Base-by-base conservation (phyloP, 495 filamentous ascomycete species). In the Podospora pseudoanserina region DNA sequence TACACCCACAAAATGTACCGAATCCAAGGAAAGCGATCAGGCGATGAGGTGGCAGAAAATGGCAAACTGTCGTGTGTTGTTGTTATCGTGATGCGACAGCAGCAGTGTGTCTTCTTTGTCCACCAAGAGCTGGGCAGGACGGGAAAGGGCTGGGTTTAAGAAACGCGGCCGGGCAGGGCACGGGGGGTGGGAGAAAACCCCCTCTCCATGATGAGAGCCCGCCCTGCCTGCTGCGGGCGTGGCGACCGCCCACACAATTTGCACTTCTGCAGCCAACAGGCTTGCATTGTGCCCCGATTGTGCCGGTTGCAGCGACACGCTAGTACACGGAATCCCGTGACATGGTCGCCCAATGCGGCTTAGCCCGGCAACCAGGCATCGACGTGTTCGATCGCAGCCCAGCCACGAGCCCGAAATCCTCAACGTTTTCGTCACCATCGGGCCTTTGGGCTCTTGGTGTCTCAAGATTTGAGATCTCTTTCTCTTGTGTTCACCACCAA, bases 301-400 rank as follows among this genome's bases (percentile, higher is more conserved):
- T 57, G 65, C 70, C 57, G 65, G 39, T 56, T 67, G 65, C 57
- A 57, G 20, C 34, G 69, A 68, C 75, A 73, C 75, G 75, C 75
- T 73, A 68, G 54, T 66, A 74, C 74, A 72, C 75, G 75, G 76
- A 67, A 68, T 76, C 75, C 70, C 74, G 74, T 76, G 75, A 77
- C 71, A 58, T 44, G 15, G n/a, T 63, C 15, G 18, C 53, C 49
- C 18, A 9, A 49, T 63, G 18, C n/a, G 60, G 64, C 39, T 59
- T 39, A 20, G 44, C 30, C 18, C 16, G 62, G 65, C 34, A 32
- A 26, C 28, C 61, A 71, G 68, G 73, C 68, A 69, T 20, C 67
- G 44, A 68, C 66, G 49, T 68, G 59, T 34, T 49, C 39, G 39
- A 49, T 49, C 39, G 7, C 59, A 49, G 53, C 27, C 53, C 26